A percentile compares a stretch with the other conserved stretches of the same genome.
phyloP scores from a whole-genome alignment of 352 stramenopile species.

The Pseudoperonospora humuli region DNA sequence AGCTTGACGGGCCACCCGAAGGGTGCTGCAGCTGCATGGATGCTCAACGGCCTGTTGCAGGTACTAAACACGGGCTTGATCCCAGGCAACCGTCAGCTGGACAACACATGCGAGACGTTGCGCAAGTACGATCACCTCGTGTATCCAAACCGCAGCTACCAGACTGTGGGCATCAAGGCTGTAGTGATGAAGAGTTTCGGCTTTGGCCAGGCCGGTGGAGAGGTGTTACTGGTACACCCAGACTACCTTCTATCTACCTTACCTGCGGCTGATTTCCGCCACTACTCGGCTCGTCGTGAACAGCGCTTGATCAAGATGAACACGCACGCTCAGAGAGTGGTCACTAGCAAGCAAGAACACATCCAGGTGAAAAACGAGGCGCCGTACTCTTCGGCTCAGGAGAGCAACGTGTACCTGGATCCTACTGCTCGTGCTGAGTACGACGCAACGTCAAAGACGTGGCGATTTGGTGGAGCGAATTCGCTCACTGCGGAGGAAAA shows the following conservation, averaged over 20 bases:
- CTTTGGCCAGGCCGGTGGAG: constrained; percentile 69
- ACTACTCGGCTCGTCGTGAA: constrained; percentile 52
- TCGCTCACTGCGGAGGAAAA: constrained; percentile 28
- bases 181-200: constrained; percentile 80
- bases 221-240: constrained; percentile 68
- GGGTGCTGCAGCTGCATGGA: constrained; percentile 72
- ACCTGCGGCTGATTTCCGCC: constrained; percentile 22
- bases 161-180: constrained; percentile 74
- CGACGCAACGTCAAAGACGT: constrained; percentile 54
- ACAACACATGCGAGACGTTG: constrained; percentile 66
- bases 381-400: constrained; percentile 71
- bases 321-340: constrained; percentile 61
- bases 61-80: constrained; percentile 71
- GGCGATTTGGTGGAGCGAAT: constrained; percentile 52
- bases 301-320: constrained; percentile 70
- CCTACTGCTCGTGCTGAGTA: constrained; percentile 69
- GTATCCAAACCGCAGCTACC: constrained; percentile 75
- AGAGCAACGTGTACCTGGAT: constrained; percentile 83
- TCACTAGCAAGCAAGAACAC: constrained; percentile 65
- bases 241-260: constrained; percentile 18
- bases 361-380: constrained; percentile 79
- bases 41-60: constrained; percentile 78
- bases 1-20: constrained; percentile 78
- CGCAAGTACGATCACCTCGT: constrained; percentile 72
- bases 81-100: constrained; percentile 73